Conservation (phyloP, 2,329 filamentous ascomycete species). For the Arthrobotrys pseudoclavata region DNA sequence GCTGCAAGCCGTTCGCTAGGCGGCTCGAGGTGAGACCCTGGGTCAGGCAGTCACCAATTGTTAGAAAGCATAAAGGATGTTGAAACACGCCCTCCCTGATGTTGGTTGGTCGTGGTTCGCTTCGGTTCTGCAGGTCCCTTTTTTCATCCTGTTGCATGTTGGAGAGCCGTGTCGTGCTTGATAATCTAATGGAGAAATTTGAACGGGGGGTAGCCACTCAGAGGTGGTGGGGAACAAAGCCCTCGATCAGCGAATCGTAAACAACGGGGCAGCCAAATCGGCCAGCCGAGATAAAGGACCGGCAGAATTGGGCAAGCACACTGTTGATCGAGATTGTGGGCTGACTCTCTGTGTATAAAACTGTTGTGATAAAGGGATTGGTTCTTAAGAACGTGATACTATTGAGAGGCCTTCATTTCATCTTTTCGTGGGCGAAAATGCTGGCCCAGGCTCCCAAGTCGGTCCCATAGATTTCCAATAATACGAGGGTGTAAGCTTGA, state of each 20-base stretch:
- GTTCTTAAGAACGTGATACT: slow-evolving; percentile 42
- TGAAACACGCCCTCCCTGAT: slow-evolving; percentile 59
- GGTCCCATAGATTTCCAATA: slow-evolving; percentile 40
- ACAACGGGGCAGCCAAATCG: slow-evolving; percentile 58
- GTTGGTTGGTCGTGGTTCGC: slow-evolving; percentile 39
- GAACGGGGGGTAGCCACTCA: slow-evolving; percentile 49
- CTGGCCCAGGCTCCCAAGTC: slow-evolving; percentile 39
- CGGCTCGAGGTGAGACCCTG: slow-evolving; percentile 56
- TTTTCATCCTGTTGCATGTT: slow-evolving; percentile 26
- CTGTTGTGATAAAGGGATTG: slow-evolving; percentile 32
- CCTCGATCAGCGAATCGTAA: slow-evolving; percentile 59
- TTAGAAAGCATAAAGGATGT: slow-evolving; percentile 46
- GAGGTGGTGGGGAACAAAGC: slow-evolving; percentile 56
- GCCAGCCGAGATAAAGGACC: slow-evolving; percentile 60
- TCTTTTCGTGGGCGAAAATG: slow-evolving; percentile 1
- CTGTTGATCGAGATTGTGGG: slow-evolving; percentile 57
- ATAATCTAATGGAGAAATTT: slow-evolving; percentile 57
- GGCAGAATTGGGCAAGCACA: slow-evolving; percentile 52
- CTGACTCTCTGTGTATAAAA: slow-evolving; percentile 48
- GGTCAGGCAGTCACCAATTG: slow-evolving; percentile 58
- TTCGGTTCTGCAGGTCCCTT: slow-evolving; percentile 59
- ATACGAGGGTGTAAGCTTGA: slow-evolving; percentile 41
- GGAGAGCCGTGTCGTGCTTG: slow-evolving; percentile 48
- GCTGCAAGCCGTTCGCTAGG: slow-evolving; percentile 57
- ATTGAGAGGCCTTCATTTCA: slow-evolving; percentile 60